Percentiles rank a stretch among this genome's conserved stretches.
Conservation (phyloP, 2,329 filamentous ascomycete genomes). For the Coniochaeta pulveracea region DNA sequence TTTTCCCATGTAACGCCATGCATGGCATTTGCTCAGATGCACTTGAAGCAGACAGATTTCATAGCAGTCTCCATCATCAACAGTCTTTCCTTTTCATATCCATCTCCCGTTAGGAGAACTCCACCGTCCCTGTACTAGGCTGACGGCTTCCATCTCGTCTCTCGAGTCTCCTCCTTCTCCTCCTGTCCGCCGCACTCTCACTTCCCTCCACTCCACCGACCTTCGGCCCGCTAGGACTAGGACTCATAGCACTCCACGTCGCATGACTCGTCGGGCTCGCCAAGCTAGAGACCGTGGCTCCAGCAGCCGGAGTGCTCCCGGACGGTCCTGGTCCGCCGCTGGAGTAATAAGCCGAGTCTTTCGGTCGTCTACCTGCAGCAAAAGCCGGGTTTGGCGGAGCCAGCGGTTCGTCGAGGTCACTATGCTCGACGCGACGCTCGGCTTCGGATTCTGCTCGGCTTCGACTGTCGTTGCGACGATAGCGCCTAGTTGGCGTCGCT, state of each 20-base stretch:
- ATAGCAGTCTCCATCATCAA: too few species aligned
- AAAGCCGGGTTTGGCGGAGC: slow-evolving; percentile 47
- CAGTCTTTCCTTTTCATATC: too few species aligned
- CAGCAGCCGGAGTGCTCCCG: slow-evolving; percentile 23
- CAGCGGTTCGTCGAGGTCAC: slow-evolving; percentile 25
- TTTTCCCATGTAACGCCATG: background rate
- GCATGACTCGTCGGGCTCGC: slow-evolving; percentile 34
- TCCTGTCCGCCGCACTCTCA: slow-evolving; percentile 34
- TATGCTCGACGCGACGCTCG: slow-evolving; percentile 29
- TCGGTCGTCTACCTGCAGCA: slow-evolving; percentile 36
- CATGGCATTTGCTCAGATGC: slow-evolving; percentile 1
- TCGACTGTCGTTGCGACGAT: slow-evolving; percentile 41
- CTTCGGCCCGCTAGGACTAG: slow-evolving; percentile 29
- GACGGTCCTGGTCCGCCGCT: slow-evolving; percentile 31
- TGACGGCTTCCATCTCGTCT: slow-evolving; percentile 30
- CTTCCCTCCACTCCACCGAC: too few species aligned
- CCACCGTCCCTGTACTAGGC: slow-evolving; percentile 15
- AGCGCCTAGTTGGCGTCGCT: slow-evolving; percentile 40
- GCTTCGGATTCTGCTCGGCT: slow-evolving; percentile 33
- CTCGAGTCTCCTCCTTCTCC: slow-evolving; percentile 44
- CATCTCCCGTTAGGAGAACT: slow-evolving; percentile 11
- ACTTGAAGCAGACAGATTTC: background rate
- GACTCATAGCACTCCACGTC: slow-evolving; percentile 42
- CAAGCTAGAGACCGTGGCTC: slow-evolving; percentile 33
- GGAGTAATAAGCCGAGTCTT: slow-evolving; percentile 53